A percentile compares a stretch with the other conserved stretches of the same genome.
These are phyloP conservation scores for Wickerhamiella slavikovae DNA, from an alignment of 805 yeast genomes.

Conservation along the genomic window DNA sequence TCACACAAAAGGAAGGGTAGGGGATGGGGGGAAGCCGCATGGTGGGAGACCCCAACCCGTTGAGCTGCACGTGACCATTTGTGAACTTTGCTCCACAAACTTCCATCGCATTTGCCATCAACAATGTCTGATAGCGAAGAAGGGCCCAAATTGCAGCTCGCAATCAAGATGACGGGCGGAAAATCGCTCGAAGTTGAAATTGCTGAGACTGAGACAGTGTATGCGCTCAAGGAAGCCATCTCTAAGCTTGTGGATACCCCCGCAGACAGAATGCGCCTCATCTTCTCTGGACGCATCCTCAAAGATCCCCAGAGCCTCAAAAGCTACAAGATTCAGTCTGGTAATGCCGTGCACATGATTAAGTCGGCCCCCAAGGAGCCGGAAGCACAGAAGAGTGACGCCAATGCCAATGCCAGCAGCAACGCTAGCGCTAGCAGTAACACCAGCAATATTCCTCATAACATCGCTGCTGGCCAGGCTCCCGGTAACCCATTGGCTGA, in stretches of 20 bases:
- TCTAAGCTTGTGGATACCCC: constrained; percentile 45
- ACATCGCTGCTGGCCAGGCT: constrained; percentile 72
- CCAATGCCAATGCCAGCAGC: constrained; percentile 14
- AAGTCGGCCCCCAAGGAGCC: constrained; percentile 35
- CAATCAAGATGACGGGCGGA: constrained; percentile 35
- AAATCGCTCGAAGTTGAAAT: constrained; percentile 51
- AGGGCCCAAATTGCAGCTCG: constrained; percentile 4
- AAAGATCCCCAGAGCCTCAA: constrained; percentile 63
- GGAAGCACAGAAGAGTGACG: too few species aligned
- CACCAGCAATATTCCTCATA: constrained; percentile 38
- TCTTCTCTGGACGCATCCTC: constrained; percentile 83
- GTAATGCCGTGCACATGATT: constrained; percentile 77
- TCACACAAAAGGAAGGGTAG: too few species aligned
- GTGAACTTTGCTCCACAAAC: too few species aligned
- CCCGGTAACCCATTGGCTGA: constrained; percentile 81
- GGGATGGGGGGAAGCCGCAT: too few species aligned
- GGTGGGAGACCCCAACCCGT: too few species aligned
- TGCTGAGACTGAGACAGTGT: constrained; percentile 32
- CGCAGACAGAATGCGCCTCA: constrained; percentile 64
- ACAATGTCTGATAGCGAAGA: neutral
- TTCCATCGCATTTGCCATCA: too few species aligned
- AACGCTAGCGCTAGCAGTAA: constrained; percentile 11
- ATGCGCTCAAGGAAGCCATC: constrained; percentile 46
- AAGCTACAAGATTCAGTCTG: constrained; percentile 61
- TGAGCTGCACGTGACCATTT: too few species aligned